These are phyloP conservation scores for Coemansia sp. DNA, from an alignment of 192 early-diverging fungal genomes.

Conservation along the genomic window DNA sequence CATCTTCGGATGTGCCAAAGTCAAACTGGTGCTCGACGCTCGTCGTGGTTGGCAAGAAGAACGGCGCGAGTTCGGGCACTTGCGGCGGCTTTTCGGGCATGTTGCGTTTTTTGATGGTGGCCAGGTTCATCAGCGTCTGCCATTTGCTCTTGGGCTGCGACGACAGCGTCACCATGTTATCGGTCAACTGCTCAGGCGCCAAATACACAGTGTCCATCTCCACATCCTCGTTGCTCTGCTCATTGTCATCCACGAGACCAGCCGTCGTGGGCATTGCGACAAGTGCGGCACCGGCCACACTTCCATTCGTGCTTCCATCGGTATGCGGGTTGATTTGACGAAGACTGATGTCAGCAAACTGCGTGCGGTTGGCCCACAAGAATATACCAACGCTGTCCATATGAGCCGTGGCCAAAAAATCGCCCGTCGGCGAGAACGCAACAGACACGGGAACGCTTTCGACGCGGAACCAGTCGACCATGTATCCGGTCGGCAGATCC, in stretches of 20 bases:
- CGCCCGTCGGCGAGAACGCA: slow-evolving; percentile 86
- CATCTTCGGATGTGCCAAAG: too few species aligned
- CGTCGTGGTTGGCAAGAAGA: slow-evolving; percentile 82
- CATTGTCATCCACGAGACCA: slow-evolving; percentile 56
- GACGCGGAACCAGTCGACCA: slow-evolving; percentile 83
- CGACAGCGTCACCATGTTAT: slow-evolving; percentile 87
- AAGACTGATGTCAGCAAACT: slow-evolving; percentile 72
- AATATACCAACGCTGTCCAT: slow-evolving; percentile 90
- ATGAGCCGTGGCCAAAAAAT: slow-evolving; percentile 90
- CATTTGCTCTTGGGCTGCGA: slow-evolving; percentile 79
- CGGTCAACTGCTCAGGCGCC: slow-evolving; percentile 63
- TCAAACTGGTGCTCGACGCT: slow-evolving; percentile 63
- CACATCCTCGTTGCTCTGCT: slow-evolving; percentile 5
- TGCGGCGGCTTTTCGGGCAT: slow-evolving; percentile 87
- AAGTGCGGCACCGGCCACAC: slow-evolving; percentile 2
- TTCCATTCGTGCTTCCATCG: neutral
- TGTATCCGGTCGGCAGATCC: slow-evolving; percentile 90
- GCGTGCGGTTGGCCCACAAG: slow-evolving; percentile 87
- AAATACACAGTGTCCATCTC: slow-evolving; percentile 22
- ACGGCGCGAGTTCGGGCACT: slow-evolving; percentile 85
- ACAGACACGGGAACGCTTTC: slow-evolving; percentile 78
- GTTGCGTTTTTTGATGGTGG: slow-evolving; percentile 91
- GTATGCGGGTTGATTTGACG: slow-evolving; percentile 55
- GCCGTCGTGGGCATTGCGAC: slow-evolving; percentile 64
- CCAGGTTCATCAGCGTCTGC: slow-evolving; percentile 87